phyloP scores from a whole-genome alignment of 2,329 filamentous ascomycete genomes.

The Cercospora beticola region DNA sequence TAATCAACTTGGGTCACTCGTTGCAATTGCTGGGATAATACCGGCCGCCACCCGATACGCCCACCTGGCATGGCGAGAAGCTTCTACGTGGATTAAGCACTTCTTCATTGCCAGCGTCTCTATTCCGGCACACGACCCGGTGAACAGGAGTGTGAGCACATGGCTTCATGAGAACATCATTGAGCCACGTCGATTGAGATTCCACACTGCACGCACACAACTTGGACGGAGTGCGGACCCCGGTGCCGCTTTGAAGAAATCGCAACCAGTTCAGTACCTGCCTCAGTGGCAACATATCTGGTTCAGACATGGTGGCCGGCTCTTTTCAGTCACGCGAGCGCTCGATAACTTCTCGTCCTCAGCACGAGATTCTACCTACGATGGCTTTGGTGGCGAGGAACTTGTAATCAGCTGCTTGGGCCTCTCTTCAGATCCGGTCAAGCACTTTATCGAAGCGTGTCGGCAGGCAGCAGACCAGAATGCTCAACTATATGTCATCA shows the following conservation, averaged over 20 bases:
- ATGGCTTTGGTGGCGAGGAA: constrained; percentile 30
- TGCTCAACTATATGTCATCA: constrained; percentile 42
- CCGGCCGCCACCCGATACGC: constrained; percentile 25
- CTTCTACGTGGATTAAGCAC: constrained; percentile 25
- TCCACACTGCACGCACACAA: constrained; percentile 29
- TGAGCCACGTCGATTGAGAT: constrained; percentile 24
- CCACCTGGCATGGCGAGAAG: constrained; percentile 23
- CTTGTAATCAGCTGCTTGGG: constrained; percentile 46
- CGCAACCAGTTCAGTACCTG: constrained; percentile 26
- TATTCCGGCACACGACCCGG: constrained; percentile 27
- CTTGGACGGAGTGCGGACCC: constrained; percentile 25
- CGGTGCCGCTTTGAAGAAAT: constrained; percentile 28
- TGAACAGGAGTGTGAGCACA: constrained; percentile 29
- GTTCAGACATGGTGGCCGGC: constrained; percentile 24
- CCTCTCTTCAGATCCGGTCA: constrained; percentile 47
- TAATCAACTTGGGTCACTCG: constrained; percentile 29
- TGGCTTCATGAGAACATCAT: constrained; percentile 30
- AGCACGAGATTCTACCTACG: constrained; percentile 25
- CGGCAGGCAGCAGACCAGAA: constrained; percentile 41
- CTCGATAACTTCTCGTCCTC: constrained; percentile 25
- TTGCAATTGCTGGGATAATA: constrained; percentile 26
- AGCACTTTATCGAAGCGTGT: constrained; percentile 44
- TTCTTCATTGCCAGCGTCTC: constrained; percentile 30
- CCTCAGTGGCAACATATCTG: constrained; percentile 28
- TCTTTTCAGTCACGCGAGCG: constrained; percentile 24